These are phyloP conservation scores for Phytophthora capsici DNA, from an alignment of 352 stramenopile species.

Conservation along the genomic window DNA sequence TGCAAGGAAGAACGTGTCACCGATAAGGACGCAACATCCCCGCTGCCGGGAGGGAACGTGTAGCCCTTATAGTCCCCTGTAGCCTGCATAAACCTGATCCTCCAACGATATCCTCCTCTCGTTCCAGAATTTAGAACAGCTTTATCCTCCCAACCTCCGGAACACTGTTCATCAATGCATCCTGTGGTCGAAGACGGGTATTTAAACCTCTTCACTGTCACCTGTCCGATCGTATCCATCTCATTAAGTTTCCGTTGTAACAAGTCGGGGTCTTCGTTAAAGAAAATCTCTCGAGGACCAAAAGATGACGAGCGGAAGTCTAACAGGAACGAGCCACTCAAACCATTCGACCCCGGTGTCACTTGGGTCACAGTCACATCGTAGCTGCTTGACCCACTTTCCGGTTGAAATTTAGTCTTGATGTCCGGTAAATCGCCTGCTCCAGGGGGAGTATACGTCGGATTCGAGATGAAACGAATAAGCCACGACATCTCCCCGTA, in stretches of 20 bases:
- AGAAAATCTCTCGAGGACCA: slow-evolving; percentile 78
- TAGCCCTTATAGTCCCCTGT: slow-evolving; percentile 74
- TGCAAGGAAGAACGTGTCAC: slow-evolving; percentile 41
- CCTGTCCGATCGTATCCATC: slow-evolving; percentile 93
- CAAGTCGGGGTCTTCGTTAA: slow-evolving; percentile 86
- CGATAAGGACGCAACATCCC: slow-evolving; percentile 70
- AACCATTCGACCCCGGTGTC: slow-evolving; percentile 81
- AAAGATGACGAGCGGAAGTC: slow-evolving; percentile 87
- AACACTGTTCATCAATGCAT: slow-evolving; percentile 58
- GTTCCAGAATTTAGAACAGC: slow-evolving; percentile 80
- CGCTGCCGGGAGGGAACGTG: slow-evolving; percentile 79
- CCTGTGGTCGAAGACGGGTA: slow-evolving; percentile 84
- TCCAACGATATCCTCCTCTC: slow-evolving; percentile 82
- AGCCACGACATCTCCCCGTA: slow-evolving; percentile 95
- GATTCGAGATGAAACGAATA: slow-evolving; percentile 95
- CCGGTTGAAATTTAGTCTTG: slow-evolving; percentile 41
- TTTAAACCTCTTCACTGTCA: slow-evolving; percentile 89
- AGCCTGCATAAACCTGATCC: slow-evolving; percentile 74
- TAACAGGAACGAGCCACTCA: slow-evolving; percentile 92
- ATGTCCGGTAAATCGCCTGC: slow-evolving; percentile 90
- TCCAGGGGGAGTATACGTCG: slow-evolving; percentile 86
- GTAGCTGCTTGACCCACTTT: slow-evolving; percentile 14
- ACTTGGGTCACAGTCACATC: slow-evolving; percentile 87
- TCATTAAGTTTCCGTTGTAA: slow-evolving; percentile 95
- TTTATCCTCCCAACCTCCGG: slow-evolving; percentile 92